A percentile compares a stretch with the other conserved stretches of the same genome.
Evolutionary conservation across 257 asterid genomes (phyloP).

Genomic region (Plectranthus barbatus): DNA sequence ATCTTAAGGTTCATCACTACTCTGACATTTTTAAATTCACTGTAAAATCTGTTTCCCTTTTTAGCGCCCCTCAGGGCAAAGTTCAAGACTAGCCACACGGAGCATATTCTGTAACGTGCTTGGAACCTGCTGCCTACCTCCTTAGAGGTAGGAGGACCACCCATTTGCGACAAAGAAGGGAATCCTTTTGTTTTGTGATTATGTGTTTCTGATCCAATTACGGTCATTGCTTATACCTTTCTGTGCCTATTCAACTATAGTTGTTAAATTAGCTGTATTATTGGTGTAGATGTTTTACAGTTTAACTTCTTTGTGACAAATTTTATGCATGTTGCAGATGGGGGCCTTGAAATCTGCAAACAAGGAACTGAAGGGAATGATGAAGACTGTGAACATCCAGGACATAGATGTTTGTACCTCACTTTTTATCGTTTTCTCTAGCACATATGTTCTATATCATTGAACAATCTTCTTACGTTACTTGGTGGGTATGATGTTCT

Average conservation of each 20-base stretch:
- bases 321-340: conserved; percentile 38
- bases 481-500: background rate
- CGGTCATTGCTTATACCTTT: conserved; percentile 8
- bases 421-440: conserved; percentile 3
- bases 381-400: conserved; percentile 74
- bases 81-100: conserved; percentile 51
- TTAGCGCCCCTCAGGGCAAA: conserved; percentile 54
- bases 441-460: background rate
- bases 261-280: conserved; percentile 17
- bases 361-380: conserved; percentile 79
- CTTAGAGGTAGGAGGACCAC: conserved; percentile 49
- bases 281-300: conserved; percentile 13
- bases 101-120: conserved; percentile 53
- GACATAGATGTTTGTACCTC: conserved; percentile 55
- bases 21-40: conserved; percentile 29
- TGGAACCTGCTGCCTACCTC: conserved; percentile 82
- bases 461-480: background rate
- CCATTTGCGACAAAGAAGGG: conserved; percentile 31
- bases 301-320: background rate
- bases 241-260: conserved; percentile 12
- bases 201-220: conserved; percentile 15
- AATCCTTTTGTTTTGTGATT: conserved; percentile 14
- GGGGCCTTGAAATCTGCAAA: conserved; percentile 68
- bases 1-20: conserved; percentile 7
- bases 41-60: conserved; percentile 47